phyloP scores from a whole-genome alignment of 2,329 filamentous ascomycete species.

The Trichoderma aggressivum region DNA sequence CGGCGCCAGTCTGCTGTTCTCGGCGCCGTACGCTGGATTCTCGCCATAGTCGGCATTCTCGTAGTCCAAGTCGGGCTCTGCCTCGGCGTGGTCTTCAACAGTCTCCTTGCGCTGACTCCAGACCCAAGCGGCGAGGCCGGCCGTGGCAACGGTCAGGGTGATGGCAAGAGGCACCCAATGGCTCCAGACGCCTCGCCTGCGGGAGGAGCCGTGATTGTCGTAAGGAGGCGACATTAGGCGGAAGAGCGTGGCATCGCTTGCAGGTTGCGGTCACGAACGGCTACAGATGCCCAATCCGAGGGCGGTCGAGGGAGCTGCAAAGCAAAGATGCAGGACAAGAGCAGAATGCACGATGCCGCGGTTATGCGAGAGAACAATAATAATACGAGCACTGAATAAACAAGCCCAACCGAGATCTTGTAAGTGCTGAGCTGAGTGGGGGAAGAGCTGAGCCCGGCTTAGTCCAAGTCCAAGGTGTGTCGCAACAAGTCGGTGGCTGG shows the following conservation, averaged over 20 bases:
- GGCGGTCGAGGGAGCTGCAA: background rate
- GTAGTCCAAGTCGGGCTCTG: constrained; percentile 48
- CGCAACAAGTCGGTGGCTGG: constrained; percentile 25
- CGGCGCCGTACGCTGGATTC: constrained; percentile 49
- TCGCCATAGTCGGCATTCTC: constrained; percentile 51
- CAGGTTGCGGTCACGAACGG: background rate
- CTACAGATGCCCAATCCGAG: background rate
- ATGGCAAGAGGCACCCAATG: constrained; percentile 89
- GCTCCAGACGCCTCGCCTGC: constrained; percentile 62
- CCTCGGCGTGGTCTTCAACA: constrained; percentile 65
- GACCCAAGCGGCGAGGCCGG: constrained; percentile 84
- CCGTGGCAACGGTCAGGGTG: constrained; percentile 82
- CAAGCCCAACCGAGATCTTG: background rate
- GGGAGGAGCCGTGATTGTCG: constrained; percentile 58
- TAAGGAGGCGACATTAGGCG: constrained; percentile 58
- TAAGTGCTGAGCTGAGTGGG: constrained; percentile 16
- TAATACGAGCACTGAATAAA: background rate
- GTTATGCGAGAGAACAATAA: background rate
- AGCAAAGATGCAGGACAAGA: background rate
- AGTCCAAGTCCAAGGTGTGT: constrained; percentile 18
- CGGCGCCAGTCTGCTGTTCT: constrained; percentile 31
- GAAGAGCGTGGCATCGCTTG: constrained; percentile 35
- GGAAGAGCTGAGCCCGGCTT: constrained; percentile 10
- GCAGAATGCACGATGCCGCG: background rate
- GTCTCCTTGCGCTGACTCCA: constrained; percentile 84